A percentile compares a stretch with the other conserved stretches of the same genome.
Evolutionary conservation across 148 eudicot species (phyloP).

Genomic region (Polygonum maritimum): DNA sequence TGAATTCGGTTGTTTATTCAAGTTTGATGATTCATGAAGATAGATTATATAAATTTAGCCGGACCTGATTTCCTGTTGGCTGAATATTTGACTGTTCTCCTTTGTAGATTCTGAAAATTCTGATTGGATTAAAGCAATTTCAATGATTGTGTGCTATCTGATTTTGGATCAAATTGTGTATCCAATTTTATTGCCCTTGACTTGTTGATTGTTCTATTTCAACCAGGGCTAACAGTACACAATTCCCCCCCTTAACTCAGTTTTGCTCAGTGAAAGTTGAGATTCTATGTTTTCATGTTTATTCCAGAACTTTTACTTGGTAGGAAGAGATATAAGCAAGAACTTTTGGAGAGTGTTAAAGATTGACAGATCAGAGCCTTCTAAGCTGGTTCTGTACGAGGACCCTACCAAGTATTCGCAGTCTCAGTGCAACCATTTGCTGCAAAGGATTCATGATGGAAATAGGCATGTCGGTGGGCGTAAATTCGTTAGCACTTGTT

Average conservation of each 20-base stretch:
- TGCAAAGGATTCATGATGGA: slow-evolving; percentile 47
- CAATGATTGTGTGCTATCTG: neutral
- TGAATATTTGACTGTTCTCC: neutral
- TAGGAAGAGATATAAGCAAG: slow-evolving; percentile 72
- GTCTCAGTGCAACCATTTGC: slow-evolving; percentile 36
- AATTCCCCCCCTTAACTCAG: neutral
- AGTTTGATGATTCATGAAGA: neutral
- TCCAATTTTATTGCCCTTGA: neutral
- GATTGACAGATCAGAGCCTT: slow-evolving; percentile 73
- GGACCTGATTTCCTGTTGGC: neutral
- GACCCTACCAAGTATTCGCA: slow-evolving; percentile 59
- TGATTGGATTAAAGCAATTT: neutral
- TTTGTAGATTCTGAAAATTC: neutral
- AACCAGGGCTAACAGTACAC: too few relatives aligned
- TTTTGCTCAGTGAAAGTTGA: neutral
- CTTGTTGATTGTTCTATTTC: neutral
- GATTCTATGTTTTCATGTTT: neutral
- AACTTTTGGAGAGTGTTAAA: slow-evolving; percentile 70
- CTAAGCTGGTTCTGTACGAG: slow-evolving; percentile 51
- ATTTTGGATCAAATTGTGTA: neutral
- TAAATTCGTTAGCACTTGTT: slow-evolving; percentile 55
- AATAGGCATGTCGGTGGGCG: slow-evolving; percentile 66
- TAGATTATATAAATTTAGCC: neutral
- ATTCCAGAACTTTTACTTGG: slow-evolving; percentile 76
- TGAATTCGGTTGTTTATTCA: neutral